A percentile compares a stretch with the other conserved stretches of the same genome.
Conservation (phyloP, 257 asterid species). For the Phtheirospermum japonicum region DNA sequence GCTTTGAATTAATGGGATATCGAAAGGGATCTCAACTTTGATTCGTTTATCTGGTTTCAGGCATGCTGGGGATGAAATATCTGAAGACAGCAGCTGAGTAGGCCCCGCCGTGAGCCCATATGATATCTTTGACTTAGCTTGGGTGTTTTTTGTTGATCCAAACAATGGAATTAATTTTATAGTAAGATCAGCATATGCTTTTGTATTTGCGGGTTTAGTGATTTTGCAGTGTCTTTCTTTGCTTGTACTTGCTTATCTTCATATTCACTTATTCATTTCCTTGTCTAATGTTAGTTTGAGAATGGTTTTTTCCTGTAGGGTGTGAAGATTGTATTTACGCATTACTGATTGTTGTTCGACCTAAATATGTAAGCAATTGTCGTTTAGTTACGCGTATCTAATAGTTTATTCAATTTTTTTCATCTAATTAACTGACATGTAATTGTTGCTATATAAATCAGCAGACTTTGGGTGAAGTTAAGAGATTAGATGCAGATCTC, state of each 20-base stretch:
- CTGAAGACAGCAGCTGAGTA: conserved; percentile 58
- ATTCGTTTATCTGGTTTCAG: conserved; percentile 39
- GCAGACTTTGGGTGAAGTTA: no score
- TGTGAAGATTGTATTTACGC: conserved; percentile 23
- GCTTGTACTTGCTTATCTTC: background rate
- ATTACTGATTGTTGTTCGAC: background rate
- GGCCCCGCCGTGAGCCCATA: conserved; percentile 39
- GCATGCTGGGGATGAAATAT: conserved; percentile 64
- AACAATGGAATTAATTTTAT: conserved; percentile 24
- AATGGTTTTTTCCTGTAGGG: conserved; percentile 24
- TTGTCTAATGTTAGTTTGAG: background rate
- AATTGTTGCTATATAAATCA: no score
- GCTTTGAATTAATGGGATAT: background rate
- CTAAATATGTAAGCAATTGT: background rate
- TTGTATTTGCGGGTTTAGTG: conserved; percentile 34
- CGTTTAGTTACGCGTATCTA: no score
- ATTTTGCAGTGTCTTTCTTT: conserved; percentile 22
- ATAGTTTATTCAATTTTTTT: no score
- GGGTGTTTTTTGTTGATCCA: conserved; percentile 29
- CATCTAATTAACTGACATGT: no score
- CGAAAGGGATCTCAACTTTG: background rate
- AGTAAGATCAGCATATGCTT: conserved; percentile 34
- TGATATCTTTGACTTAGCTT: conserved; percentile 29
- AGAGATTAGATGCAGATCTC: no score
- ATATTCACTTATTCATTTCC: background rate